Conservation (phyloP, 2,329 filamentous ascomycete species). For the Lasiodiplodia gonubiensis region DNA sequence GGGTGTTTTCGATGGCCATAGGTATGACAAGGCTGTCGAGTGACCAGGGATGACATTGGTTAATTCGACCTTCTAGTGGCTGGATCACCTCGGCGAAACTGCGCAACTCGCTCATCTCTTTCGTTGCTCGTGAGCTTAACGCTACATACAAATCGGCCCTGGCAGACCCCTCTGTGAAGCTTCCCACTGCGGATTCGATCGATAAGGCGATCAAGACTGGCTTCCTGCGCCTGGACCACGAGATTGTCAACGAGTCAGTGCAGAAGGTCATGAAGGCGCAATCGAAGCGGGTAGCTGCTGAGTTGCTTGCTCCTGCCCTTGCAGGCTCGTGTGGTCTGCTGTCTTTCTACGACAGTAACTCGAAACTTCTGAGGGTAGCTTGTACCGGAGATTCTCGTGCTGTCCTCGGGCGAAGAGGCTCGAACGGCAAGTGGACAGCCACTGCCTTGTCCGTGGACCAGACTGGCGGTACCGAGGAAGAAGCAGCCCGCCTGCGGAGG, state of each 20-base stretch:
- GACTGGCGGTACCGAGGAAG: conserved; percentile 85
- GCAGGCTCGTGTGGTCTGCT: conserved; percentile 97
- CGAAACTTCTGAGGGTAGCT: conserved; percentile 87
- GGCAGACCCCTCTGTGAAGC: conserved; percentile 60
- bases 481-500: conserved; percentile 79
- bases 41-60: background rate
- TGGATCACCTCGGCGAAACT: conserved; percentile 98
- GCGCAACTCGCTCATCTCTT: conserved; percentile 88
- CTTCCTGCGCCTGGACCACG: conserved; percentile 86
- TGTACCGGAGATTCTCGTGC: conserved; percentile 97
- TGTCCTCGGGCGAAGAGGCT: conserved; percentile 79
- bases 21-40: conserved; percentile 59
- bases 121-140: conserved; percentile 91
- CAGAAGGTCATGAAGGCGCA: conserved; percentile 88
- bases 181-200: conserved; percentile 78
- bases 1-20: conserved; percentile 98
- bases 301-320: conserved; percentile 87
- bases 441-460: conserved; percentile 90
- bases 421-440: conserved; percentile 88
- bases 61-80: conserved; percentile 63
- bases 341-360: conserved; percentile 91
- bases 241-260: conserved; percentile 93
- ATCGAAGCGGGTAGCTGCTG: conserved; percentile 88
- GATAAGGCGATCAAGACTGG: conserved; percentile 91
- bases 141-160: conserved; percentile 81